A percentile compares a stretch with the other conserved stretches of the same genome.
phyloP scores from a whole-genome alignment of 441 rosid species.

The Theobroma grandiflorum region DNA sequence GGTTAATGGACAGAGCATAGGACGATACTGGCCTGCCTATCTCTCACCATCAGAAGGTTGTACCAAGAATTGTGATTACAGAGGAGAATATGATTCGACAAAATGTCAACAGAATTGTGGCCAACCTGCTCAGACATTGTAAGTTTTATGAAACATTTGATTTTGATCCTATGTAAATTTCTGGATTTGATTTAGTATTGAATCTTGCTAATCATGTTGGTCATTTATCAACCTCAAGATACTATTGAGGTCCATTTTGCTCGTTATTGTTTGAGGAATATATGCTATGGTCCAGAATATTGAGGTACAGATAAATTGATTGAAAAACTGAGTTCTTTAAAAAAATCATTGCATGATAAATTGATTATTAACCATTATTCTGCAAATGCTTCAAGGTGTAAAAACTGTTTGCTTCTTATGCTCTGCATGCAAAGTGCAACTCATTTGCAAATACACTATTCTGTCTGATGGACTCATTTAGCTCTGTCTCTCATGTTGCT shows the following conservation, averaged over 20 bases:
- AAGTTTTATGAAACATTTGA: conserved; percentile 28
- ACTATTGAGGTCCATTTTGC: background rate
- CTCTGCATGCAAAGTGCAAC: background rate
- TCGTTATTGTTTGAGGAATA: background rate
- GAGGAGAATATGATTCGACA: conserved; percentile 56
- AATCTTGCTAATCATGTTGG: background rate
- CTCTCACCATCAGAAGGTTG: conserved; percentile 61
- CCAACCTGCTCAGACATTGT: conserved; percentile 72
- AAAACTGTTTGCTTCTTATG: background rate
- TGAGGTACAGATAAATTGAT: too few relatives aligned
- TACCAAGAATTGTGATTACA: conserved; percentile 58
- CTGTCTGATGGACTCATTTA: background rate
- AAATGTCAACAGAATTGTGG: conserved; percentile 69
- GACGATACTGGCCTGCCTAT: conserved; percentile 72
- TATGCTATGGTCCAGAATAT: background rate
- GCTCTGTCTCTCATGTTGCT: background rate
- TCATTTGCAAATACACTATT: background rate
- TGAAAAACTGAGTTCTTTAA: background rate
- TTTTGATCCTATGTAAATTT: background rate
- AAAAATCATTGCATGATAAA: background rate
- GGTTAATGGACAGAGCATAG: conserved; percentile 70
- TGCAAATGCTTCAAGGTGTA: background rate
- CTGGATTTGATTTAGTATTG: background rate
- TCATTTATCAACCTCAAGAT: background rate
- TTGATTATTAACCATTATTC: background rate